phyloP scores from a whole-genome alignment of 2,329 filamentous ascomycete species.

The Colletotrichum higginsianum region DNA sequence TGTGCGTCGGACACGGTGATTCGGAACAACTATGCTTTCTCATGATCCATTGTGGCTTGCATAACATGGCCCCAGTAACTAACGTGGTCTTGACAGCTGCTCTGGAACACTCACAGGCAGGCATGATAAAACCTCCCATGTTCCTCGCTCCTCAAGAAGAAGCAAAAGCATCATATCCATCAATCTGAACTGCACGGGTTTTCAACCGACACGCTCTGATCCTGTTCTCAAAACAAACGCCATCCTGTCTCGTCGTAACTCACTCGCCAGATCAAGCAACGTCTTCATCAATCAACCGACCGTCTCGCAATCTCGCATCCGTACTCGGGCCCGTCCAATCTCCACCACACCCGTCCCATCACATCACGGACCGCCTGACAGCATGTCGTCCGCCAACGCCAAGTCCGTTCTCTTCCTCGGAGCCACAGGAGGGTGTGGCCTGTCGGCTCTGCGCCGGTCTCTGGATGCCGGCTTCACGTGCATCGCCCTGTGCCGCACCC shows the following conservation, averaged over 20 bases:
- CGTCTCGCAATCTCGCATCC: constrained; percentile 33
- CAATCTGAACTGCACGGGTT: neutral
- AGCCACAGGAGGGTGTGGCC: constrained; percentile 65
- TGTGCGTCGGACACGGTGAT: constrained; percentile 17
- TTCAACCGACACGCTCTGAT: neutral
- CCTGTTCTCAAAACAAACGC: too few relatives aligned
- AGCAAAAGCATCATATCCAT: neutral
- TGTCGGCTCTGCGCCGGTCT: constrained; percentile 61
- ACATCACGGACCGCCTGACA: neutral
- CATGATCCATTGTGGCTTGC: neutral
- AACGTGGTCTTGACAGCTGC: neutral
- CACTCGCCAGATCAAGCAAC: neutral
- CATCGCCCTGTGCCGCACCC: constrained; percentile 65
- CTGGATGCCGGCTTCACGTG: constrained; percentile 63
- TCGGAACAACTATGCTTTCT: constrained; percentile 22
- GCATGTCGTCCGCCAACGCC: constrained; percentile 50
- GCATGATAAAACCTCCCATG: neutral
- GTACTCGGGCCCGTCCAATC: constrained; percentile 29
- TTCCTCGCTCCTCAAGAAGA: neutral
- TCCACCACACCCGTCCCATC: neutral
- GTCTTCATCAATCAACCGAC: neutral
- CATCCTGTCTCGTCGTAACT: neutral
- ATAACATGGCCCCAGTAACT: neutral
- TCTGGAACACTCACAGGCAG: neutral
- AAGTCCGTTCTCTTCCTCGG: constrained; percentile 68